Percentiles rank a stretch among this genome's conserved stretches.
Conservation (phyloP, 257 asterid genomes). For the Lantana camara region DNA sequence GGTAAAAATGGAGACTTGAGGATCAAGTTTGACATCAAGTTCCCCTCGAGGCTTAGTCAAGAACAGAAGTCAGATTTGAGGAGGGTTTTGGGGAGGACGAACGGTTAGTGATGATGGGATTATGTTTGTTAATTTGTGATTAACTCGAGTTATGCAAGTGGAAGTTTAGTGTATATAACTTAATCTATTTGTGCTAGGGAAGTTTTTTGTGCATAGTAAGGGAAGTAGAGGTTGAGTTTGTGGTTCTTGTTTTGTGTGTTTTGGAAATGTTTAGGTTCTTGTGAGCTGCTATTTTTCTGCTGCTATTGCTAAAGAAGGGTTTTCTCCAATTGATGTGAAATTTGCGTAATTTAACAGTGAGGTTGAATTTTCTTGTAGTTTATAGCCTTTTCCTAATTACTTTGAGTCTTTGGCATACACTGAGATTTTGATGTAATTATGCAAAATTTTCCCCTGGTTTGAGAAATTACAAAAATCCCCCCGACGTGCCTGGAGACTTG, state of each 20-base stretch:
- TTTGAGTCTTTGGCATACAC: too few relatives aligned
- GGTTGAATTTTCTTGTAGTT: constrained; percentile 20
- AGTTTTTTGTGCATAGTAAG: constrained; percentile 63
- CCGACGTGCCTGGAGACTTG: too few relatives aligned
- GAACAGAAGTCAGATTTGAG: constrained; percentile 84
- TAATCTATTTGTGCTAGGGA: constrained; percentile 43
- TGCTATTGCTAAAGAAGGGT: constrained; percentile 20
- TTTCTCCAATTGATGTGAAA: constrained; percentile 19
- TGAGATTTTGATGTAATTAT: too few relatives aligned
- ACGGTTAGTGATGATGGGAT: constrained; percentile 31
- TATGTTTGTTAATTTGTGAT: constrained; percentile 20
- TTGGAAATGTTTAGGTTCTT: constrained; percentile 35
- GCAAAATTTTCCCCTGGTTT: too few relatives aligned
- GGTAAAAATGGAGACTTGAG: constrained; percentile 77
- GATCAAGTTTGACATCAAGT: constrained; percentile 82
- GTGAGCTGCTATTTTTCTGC: constrained; percentile 34
- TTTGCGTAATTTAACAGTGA: constrained; percentile 27
- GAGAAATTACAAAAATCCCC: too few relatives aligned
- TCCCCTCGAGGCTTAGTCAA: constrained; percentile 75
- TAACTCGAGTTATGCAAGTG: constrained; percentile 37
- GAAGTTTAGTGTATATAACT: constrained; percentile 55
- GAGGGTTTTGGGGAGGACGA: constrained; percentile 69
- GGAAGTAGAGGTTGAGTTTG: constrained; percentile 27
- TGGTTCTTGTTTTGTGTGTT: constrained; percentile 23
- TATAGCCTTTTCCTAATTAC: too few relatives aligned